Evolutionary conservation across 805 yeast species (phyloP).

Genomic region (Phaffomyces opuntiae): DNA sequence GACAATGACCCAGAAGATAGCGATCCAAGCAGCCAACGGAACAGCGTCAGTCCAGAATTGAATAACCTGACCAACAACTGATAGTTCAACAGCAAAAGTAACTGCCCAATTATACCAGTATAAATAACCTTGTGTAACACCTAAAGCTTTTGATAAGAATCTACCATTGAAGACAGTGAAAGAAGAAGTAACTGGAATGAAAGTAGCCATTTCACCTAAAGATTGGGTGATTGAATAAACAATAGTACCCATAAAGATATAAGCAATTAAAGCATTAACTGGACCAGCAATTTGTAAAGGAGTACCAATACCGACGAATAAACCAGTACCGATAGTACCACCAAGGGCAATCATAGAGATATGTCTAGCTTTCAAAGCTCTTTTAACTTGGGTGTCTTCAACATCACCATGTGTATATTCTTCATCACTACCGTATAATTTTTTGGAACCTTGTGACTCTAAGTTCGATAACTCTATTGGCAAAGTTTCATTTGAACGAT

Average conservation of each 20-base stretch:
- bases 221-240: conserved; percentile 64
- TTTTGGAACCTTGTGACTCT: neutral
- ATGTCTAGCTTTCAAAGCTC: conserved; percentile 61
- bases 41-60: conserved; percentile 62
- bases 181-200: conserved; percentile 59
- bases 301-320: conserved; percentile 56
- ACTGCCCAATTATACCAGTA: conserved; percentile 78
- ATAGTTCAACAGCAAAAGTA: conserved; percentile 68
- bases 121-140: conserved; percentile 67
- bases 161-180: conserved; percentile 63
- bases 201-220: conserved; percentile 78
- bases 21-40: conserved; percentile 68
- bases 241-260: conserved; percentile 57
- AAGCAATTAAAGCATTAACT: conserved; percentile 58
- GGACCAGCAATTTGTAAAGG: conserved; percentile 60
- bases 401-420: conserved; percentile 7
- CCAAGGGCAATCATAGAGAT: conserved; percentile 74
- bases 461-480: neutral
- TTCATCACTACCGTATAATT: neutral
- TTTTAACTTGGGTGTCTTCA: conserved; percentile 40
- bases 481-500: neutral
- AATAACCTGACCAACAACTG: conserved; percentile 62
- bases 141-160: conserved; percentile 61
- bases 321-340: conserved; percentile 76
- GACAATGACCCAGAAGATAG: conserved; percentile 56